Base-by-base conservation (phyloP, 768 basidiomycete genomes). In the Termitomyces sp. region DNA sequence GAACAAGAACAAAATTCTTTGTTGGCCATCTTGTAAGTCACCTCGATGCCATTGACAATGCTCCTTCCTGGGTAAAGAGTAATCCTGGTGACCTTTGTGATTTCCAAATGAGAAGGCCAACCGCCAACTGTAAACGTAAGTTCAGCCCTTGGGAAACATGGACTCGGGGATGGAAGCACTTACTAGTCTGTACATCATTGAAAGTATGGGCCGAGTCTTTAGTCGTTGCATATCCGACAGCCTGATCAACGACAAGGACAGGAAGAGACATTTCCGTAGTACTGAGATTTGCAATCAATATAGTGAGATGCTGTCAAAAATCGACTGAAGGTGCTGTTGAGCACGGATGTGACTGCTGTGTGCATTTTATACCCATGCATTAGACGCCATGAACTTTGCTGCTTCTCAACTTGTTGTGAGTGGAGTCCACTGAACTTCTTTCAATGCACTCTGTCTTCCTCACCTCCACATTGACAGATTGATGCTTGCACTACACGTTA, bases 1-100 rank as follows among this genome's bases (percentile, higher is more conserved):
- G 25, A 1, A 25, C 25, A 25, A 25, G 25, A 25, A 25, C 25
- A 25, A 25, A 25, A 25, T 25, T 25, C 1, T 25, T 25, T 37
- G 42, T 56, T 56, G 29, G 43, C 9, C 34, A 43, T 56, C 17
- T 56, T 31, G 17, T 56, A 56, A n/a, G 2, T 17, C 32, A 46
- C 46, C 11, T 56, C 55, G n/a, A 56, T 56, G 40, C 55, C 55
- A 34, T 56, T 56, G 31, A 56, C 55, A 6, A 31, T 31, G 14
- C 15, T 10, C 6, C 5, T 14, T 1, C 32, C 55, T 7, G 43
- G 34, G 43, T 43, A 56, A 12, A 56, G 55, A 14, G 43, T 46
- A 31, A 56, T 56, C n/a, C 45, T 46, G 32, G 43, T 8, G 14
- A 56, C 55, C 43, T 56, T 56, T 10, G 10, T 46, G 31, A 56